Percentiles rank a stretch among this genome's conserved stretches.
These are phyloP conservation scores for Sarocladium strictum DNA, from an alignment of 2,329 filamentous ascomycete species.

Conservation along the genomic window DNA sequence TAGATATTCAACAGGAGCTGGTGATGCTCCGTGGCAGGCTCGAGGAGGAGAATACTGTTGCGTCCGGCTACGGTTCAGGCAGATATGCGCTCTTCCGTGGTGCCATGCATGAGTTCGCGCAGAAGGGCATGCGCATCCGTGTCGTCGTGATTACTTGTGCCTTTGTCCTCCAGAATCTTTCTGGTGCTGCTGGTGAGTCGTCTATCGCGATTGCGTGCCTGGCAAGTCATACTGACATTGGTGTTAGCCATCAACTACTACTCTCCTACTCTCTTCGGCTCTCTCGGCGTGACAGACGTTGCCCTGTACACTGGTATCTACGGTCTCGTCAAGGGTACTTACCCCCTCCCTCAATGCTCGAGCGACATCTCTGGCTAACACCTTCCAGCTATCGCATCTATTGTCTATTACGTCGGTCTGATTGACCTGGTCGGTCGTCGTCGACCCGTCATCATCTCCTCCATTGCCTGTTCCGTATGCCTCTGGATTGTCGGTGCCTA, in stretches of 20 bases:
- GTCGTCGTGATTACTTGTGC: constrained; percentile 29
- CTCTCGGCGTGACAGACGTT: constrained; percentile 35
- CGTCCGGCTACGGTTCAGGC: constrained; percentile 24
- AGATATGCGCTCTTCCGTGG: constrained; percentile 27
- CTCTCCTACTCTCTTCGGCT: constrained; percentile 31
- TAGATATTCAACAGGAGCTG: constrained; percentile 41
- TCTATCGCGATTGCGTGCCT: not conserved
- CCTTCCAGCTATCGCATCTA: constrained; percentile 52
- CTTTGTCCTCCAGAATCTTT: constrained; percentile 34
- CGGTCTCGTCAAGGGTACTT: constrained; percentile 52
- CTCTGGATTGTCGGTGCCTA: constrained; percentile 57
- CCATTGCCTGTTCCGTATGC: constrained; percentile 49
- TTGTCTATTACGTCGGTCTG: constrained; percentile 39
- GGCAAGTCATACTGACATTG: not conserved
- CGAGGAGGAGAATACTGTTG: constrained; percentile 26
- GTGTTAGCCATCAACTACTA: constrained; percentile 67
- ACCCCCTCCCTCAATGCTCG: not conserved
- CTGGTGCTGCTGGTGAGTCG: constrained; percentile 29
- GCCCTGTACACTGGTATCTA: constrained; percentile 60
- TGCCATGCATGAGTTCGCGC: constrained; percentile 26
- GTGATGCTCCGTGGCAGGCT: constrained; percentile 35
- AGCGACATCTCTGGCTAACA: not conserved
- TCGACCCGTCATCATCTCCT: constrained; percentile 54
- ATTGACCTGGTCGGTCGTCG: constrained; percentile 45
- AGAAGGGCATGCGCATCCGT: constrained; percentile 35